Evolutionary conservation across 164 flowering plant species (phyloP).

Genomic region (Malania oleifera): DNA sequence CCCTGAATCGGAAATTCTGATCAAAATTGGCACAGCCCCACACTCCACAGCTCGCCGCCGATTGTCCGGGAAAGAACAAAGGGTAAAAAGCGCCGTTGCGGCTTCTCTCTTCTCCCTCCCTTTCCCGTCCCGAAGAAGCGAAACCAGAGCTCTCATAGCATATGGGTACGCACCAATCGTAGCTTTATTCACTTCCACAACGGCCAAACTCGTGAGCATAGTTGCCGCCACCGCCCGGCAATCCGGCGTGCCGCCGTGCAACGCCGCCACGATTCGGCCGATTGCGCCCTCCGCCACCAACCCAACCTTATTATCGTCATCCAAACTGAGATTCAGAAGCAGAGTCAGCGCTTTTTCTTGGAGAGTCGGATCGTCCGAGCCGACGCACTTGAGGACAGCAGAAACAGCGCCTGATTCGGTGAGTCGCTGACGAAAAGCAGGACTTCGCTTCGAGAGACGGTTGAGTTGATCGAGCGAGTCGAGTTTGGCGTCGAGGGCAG

Average conservation of each 20-base stretch:
- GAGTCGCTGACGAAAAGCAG: conserved; percentile 42
- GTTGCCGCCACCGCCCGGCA: conserved; percentile 85
- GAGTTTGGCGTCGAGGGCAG: conserved; percentile 36
- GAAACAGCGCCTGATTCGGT: conserved; percentile 80
- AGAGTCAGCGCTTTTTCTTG: conserved; percentile 59
- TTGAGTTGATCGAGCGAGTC: conserved; percentile 49
- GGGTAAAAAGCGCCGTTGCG: conserved; percentile 75
- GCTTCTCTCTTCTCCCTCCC: conserved; percentile 82
- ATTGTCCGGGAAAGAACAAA: conserved; percentile 81
- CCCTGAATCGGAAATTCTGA: conserved; percentile 47
- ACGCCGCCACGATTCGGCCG: conserved; percentile 47
- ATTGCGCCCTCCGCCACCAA: conserved; percentile 89
- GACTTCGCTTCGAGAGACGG: conserved; percentile 50
- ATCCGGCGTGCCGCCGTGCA: conserved; percentile 38
- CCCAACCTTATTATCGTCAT: conserved; percentile 93
- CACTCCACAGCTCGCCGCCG: conserved; percentile 56
- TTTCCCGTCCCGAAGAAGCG: conserved; percentile 49
- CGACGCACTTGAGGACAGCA: conserved; percentile 53
- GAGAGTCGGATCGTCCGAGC: conserved; percentile 32
- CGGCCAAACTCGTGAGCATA: conserved; percentile 76
- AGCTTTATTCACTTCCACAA: conserved; percentile 92
- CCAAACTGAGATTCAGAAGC: conserved; percentile 69
- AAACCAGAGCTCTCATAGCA: conserved; percentile 57
- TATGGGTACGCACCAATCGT: conserved; percentile 80
- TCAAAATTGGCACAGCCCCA: conserved; percentile 61